These are phyloP conservation scores for Raddia distichophylla DNA, from an alignment of 176 grass and related monocot species.

Conservation along the genomic window DNA sequence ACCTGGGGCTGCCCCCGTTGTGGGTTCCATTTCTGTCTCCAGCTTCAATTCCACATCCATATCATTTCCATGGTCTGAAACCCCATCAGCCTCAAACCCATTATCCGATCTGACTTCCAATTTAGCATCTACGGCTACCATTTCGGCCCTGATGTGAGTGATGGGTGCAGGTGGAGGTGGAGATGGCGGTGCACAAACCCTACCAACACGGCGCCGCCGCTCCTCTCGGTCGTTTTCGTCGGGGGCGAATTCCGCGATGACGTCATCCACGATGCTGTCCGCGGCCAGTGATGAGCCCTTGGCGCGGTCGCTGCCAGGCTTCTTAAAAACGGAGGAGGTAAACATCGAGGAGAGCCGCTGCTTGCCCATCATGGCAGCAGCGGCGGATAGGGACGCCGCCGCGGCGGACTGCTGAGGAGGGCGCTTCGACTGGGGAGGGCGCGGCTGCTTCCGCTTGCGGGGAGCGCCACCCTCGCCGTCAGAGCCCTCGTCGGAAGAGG, in stretches of 20 bases:
- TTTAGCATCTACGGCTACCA: slow-evolving; percentile 21
- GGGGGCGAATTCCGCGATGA: slow-evolving; percentile 80
- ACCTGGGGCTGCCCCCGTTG: slow-evolving; percentile 36
- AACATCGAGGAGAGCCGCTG: slow-evolving; percentile 72
- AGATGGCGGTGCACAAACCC: slow-evolving; percentile 34
- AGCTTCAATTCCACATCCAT: slow-evolving; percentile 36
- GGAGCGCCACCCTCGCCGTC: slow-evolving; percentile 41
- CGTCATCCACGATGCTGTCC: slow-evolving; percentile 76
- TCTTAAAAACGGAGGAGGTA: slow-evolving; percentile 72
- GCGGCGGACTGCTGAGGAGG: slow-evolving; percentile 54
- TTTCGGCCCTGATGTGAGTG: slow-evolving; percentile 39
- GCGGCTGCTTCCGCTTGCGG: slow-evolving; percentile 56
- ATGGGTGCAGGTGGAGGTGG: slow-evolving; percentile 16
- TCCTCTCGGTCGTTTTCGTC: slow-evolving; percentile 85
- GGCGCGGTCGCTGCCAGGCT: slow-evolving; percentile 48
- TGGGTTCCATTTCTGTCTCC: slow-evolving; percentile 40
- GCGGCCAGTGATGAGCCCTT: slow-evolving; percentile 54
- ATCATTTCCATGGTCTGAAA: slow-evolving; percentile 39
- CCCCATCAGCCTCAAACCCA: slow-evolving; percentile 29
- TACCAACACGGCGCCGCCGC: slow-evolving; percentile 51
- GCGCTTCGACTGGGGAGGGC: slow-evolving; percentile 60
- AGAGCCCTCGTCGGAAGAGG: slow-evolving; percentile 70
- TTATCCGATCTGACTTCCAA: slow-evolving; percentile 29
- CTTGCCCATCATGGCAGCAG: slow-evolving; percentile 56
- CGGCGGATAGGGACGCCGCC: slow-evolving; percentile 49